Evolutionary conservation across 1,284 basidiomycete genomes (phyloP), one percentile per base, ranked within the genome.

Genomic region (Ustilago shanxiensis): DNA sequence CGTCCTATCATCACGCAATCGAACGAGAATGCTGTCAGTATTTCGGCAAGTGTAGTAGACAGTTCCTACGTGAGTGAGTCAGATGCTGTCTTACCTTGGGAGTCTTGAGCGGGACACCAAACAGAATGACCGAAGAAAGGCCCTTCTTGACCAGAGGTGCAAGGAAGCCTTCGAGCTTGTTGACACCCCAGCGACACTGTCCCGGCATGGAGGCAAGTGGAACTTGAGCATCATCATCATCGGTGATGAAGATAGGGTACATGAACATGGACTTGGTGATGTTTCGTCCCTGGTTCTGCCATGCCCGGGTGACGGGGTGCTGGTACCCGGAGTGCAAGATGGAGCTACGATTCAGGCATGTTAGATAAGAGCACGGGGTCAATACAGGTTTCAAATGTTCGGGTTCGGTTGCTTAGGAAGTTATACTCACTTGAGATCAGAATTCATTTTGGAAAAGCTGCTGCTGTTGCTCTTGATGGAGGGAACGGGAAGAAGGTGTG

Each of bases 101-200:
- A 81, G 93, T 93, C 41, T 89, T 90, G 79, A 95, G 86, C 3
- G 97, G 97, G 3, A 99, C 96, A 69, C 97, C 97, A 84, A 99
- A 99, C 37, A 99, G 89, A 79, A 99, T 98, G 53, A 99, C 94
- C 72, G 94, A 95, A 81, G 89, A 88, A 59, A 99, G 88, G 16
- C 97, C 97, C 85, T 97, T 98, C 82, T 91, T 88, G 49, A 98
- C 92, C 58, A 99, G 88, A 0, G 95, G 95, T 0, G 89, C 90
- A 3, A 99, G 87, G 88, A 99, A 98, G 37, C 87, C 91, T 77
- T 94, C 91, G n/a, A 99, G 90, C 82, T 91, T 91, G 88, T 99
- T 94, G 37, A 99, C 88, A 20, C 97, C 96, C 96, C 97, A 99
- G 65, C 87, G 80, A 31, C 72, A 68, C 66, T 86, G 84, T 41